Percentiles rank a stretch among this genome's conserved stretches.
Conservation (phyloP, 768 basidiomycete species). For the Asterophora parasitica region DNA sequence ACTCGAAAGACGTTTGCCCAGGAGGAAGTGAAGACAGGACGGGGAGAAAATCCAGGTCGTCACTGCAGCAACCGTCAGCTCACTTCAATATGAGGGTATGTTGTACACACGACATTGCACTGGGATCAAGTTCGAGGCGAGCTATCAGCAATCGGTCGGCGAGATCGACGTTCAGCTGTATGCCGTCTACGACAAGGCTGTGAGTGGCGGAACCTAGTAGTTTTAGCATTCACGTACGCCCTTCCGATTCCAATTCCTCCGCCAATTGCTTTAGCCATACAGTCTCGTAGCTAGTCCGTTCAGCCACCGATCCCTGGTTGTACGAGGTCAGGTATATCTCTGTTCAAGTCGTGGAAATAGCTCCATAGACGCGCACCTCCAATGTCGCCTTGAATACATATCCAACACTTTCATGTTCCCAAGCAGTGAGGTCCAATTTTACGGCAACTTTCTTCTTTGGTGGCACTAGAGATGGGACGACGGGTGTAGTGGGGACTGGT, state of each 20-base stretch:
- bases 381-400: constrained; percentile 76
- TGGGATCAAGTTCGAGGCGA: constrained; percentile 75
- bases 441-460: constrained; percentile 47
- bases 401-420: constrained; percentile 72
- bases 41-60: constrained; percentile 69
- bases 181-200: constrained; percentile 23
- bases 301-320: constrained; percentile 18
- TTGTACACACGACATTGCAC: constrained; percentile 57
- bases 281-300: constrained; percentile 52
- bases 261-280: constrained; percentile 82
- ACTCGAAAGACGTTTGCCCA: constrained; percentile 82
- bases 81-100: not conserved
- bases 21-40: constrained; percentile 74
- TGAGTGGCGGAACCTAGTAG: not conserved
- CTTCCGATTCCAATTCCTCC: constrained; percentile 62
- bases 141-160: constrained; percentile 80
- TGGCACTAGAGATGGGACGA: constrained; percentile 27
- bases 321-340: not conserved
- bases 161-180: constrained; percentile 50
- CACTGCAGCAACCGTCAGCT: constrained; percentile 33
- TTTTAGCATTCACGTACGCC: constrained; percentile 30
- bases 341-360: not conserved
- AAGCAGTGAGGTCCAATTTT: constrained; percentile 52
- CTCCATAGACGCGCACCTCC: constrained; percentile 46
- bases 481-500: constrained; percentile 20